Base-by-base conservation (phyloP, 2,329 filamentous ascomycete species). In the Aspergillus niger region DNA sequence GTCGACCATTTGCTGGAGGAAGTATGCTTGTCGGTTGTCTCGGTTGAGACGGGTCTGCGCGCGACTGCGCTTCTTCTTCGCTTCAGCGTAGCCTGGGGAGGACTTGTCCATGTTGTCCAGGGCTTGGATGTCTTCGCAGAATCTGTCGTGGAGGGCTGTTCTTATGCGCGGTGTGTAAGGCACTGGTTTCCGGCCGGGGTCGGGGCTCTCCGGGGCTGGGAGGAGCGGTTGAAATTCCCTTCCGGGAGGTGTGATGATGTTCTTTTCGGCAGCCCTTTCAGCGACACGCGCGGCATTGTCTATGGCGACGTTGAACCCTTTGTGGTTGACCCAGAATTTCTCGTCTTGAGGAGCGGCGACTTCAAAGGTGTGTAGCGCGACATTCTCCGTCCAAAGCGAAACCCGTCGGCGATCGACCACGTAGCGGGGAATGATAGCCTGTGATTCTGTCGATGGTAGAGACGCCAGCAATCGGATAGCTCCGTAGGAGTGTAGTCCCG, bases 401-500 rank as follows among this genome's bases (percentile, higher is more conserved):
- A 81, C 72, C 49, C 86, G 87, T 44, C 76, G 82, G n/a, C 89
- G 84, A 1, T 79, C 74, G 36, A 79, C 74, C 2, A 90, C 70
- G 2, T 79, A 77, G 55, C 84, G 84, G 0, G 93, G 89, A 7
- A 97, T 60, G 1, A 91, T 66, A 1, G 74, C 63, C 6, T 75
- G 69, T 64, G 86, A 86, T 58, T 91, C 89, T 0, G 84, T 79
- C 47, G 88, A 80, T 1, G 85, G 82, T 3, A 88, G 70, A 88
- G 92, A 93, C 41, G 93, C 72, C 1, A 98, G 82, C 80, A 94
- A 89, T 52, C 92, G 87, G 3, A 96, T 88, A 17, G 88, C 83
- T 3, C 94, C 94, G 71, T 92, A 93, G 28, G 81, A 80, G 67
- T 97, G 89, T 67, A 96, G 85, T 0, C 89, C 80, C 0, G 80